phyloP scores from a whole-genome alignment of 176 grass and related monocot genomes.

The Typha latifolia region DNA sequence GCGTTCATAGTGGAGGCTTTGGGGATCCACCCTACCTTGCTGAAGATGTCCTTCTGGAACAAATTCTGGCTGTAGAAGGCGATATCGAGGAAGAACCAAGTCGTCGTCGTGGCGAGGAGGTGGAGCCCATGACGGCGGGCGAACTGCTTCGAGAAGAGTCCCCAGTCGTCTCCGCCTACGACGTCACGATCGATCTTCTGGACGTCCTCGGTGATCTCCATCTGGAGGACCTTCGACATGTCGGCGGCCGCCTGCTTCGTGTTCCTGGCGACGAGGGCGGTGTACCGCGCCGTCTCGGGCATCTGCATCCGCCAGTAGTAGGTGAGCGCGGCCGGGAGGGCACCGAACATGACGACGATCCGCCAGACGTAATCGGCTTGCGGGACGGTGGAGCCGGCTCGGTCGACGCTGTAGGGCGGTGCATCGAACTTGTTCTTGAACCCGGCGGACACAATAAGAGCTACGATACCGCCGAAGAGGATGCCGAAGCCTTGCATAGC shows the following conservation, averaged over 20 bases:
- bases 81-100: neutral
- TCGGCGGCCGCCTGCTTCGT: constrained; percentile 39
- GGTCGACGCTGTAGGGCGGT: neutral
- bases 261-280: constrained; percentile 46
- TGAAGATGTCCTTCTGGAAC: constrained; percentile 49
- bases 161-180: constrained; percentile 10
- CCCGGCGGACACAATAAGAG: constrained; percentile 10
- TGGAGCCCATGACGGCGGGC: constrained; percentile 29
- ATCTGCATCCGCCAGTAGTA: constrained; percentile 74
- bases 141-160: constrained; percentile 49
- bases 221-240: constrained; percentile 58
- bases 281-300: constrained; percentile 73
- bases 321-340: constrained; percentile 30
- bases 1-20: constrained; percentile 41
- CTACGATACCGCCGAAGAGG: constrained; percentile 41
- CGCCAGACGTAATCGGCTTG: constrained; percentile 64
- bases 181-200: constrained; percentile 6
- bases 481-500: constrained; percentile 66
- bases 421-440: constrained; percentile 1
- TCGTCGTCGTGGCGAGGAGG: constrained; percentile 33
- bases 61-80: constrained; percentile 36
- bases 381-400: constrained; percentile 15
- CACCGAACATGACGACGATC: constrained; percentile 52
- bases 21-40: constrained; percentile 30
- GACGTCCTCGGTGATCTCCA: constrained; percentile 29